Evolutionary conservation across 2,329 filamentous ascomycete genomes (phyloP).

Genomic region (Aspergillus novofumigatus): DNA sequence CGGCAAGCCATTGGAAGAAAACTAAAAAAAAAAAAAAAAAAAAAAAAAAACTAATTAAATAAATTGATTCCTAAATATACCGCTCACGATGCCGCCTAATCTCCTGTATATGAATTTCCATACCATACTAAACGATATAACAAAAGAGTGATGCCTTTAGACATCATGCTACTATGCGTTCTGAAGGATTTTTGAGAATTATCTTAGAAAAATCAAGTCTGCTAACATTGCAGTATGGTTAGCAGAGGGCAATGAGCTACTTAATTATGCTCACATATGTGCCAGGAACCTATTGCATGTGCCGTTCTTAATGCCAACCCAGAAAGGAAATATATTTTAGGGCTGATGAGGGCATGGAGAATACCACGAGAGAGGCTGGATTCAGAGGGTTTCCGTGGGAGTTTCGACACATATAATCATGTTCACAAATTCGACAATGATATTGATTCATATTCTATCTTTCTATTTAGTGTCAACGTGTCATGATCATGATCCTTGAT

Average conservation of each 20-base stretch:
- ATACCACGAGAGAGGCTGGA: not conserved
- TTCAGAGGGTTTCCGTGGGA: not conserved
- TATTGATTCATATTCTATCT: not conserved
- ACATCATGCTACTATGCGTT: not conserved
- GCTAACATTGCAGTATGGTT: not conserved
- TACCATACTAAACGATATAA: too few relatives aligned
- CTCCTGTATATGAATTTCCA: too few relatives aligned
- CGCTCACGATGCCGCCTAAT: too few relatives aligned
- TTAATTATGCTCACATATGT: too few relatives aligned
- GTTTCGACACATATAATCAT: slow-evolving; percentile 21
- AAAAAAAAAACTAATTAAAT: too few relatives aligned
- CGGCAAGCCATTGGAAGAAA: too few relatives aligned
- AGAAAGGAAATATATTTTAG: not conserved
- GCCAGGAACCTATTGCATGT: too few relatives aligned
- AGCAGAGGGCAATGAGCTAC: not conserved
- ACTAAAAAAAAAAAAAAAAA: too few relatives aligned
- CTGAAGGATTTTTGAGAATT: not conserved
- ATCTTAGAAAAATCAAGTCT: not conserved
- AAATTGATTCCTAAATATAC: too few relatives aligned
- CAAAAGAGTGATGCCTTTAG: not conserved
- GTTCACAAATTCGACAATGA: too few relatives aligned
- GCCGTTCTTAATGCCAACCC: too few relatives aligned
- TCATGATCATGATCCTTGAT: not conserved
- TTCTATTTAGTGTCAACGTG: not conserved
- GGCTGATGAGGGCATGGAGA: not conserved